phyloP scores from a whole-genome alignment of 257 asterid genomes.

The Solanum etuberosum region DNA sequence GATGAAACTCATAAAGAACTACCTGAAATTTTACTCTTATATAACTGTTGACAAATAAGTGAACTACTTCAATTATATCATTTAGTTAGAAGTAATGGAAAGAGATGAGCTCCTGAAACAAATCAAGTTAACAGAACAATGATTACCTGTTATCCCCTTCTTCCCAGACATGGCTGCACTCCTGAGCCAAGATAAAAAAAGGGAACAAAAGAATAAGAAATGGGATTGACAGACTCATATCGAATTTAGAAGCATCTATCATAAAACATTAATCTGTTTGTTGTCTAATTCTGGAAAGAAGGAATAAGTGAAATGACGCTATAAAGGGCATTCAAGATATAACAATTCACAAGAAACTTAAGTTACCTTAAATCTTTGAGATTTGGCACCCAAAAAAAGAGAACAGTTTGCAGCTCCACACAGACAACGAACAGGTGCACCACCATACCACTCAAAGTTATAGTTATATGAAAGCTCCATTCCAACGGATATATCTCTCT shows the following conservation, averaged over 20 bases:
- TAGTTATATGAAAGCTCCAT: constrained; percentile 76
- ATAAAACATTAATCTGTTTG: background rate
- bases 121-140: too few relatives aligned
- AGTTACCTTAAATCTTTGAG: constrained; percentile 2
- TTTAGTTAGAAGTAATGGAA: background rate
- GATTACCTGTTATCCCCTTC: too few relatives aligned
- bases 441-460: constrained; percentile 98
- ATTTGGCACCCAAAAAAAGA: constrained; percentile 86
- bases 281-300: constrained; percentile 2
- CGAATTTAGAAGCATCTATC: background rate
- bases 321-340: background rate
- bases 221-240: too few relatives aligned
- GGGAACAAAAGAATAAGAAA: too few relatives aligned
- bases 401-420: constrained; percentile 85
- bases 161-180: too few relatives aligned
- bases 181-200: too few relatives aligned
- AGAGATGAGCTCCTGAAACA: background rate
- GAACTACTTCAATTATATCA: background rate
- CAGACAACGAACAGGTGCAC: constrained; percentile 49
- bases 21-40: too few relatives aligned
- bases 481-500: constrained; percentile 52
- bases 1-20: too few relatives aligned
- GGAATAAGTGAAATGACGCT: background rate
- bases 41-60: background rate
- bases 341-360: background rate